These are phyloP conservation scores for Termitomyces sp. DNA, from an alignment of 768 basidiomycete genomes.

Conservation along the genomic window DNA sequence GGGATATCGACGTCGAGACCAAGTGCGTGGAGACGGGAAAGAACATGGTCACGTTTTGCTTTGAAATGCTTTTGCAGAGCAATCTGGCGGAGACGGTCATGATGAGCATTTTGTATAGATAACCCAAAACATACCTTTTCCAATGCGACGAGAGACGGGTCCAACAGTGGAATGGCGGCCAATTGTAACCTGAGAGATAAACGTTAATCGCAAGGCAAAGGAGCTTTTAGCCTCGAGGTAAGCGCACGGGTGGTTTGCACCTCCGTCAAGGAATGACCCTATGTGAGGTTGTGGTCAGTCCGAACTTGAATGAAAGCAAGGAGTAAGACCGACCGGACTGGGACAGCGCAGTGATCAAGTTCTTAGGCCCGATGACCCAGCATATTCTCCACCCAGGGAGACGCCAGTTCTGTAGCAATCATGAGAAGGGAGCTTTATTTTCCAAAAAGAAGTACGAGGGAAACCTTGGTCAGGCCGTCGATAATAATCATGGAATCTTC, in stretches of 20 bases:
- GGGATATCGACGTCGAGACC: constrained; percentile 74
- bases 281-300: neutral
- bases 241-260: constrained; percentile 86
- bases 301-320: neutral
- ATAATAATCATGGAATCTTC: constrained; percentile 80
- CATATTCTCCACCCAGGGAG: constrained; percentile 93
- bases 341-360: constrained; percentile 83
- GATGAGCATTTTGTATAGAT: neutral
- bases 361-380: constrained; percentile 91
- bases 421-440: neutral
- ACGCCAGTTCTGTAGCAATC: constrained; percentile 74
- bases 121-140: constrained; percentile 51
- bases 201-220: neutral
- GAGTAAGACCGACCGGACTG: constrained; percentile 56
- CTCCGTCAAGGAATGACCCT: constrained; percentile 91
- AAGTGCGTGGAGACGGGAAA: constrained; percentile 72
- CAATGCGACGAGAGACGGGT: constrained; percentile 56
- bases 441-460: neutral
- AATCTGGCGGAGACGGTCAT: constrained; percentile 31
- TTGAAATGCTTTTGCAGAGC: constrained; percentile 91
- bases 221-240: neutral
- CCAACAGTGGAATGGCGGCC: constrained; percentile 80
- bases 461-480: constrained; percentile 88
- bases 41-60: constrained; percentile 84
- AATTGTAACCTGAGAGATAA: constrained; percentile 61